Evolutionary conservation across 495 filamentous ascomycete genomes (phyloP), one percentile per base, ranked within the genome.

Genomic region (Podospora pseudoanserina): DNA sequence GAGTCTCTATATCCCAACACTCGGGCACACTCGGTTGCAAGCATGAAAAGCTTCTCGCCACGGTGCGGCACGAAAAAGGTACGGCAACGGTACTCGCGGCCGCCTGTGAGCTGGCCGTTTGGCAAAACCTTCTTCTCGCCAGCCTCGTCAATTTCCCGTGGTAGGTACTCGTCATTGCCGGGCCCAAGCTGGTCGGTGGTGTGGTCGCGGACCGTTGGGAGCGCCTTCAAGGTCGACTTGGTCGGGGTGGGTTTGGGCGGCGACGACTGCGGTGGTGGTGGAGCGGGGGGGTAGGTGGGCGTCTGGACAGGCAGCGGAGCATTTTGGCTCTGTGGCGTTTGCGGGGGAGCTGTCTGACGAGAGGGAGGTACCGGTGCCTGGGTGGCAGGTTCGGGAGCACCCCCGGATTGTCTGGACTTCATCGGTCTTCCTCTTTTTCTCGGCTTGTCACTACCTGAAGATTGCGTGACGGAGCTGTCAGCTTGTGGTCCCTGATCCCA

Each of bases 1-100:
- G 96, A 99, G 77, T 99, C 95, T 66, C 95, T 88, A 76, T 99
- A 99, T 28, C 92, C 92, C 28, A 99, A 82, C 5, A 97, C 94
- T 63, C 95, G 86, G 11, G 96, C 95, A 77, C 96, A 99, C 81
- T 99, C 95, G 49, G 95, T 99, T 58, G 95, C 95, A 56, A 98
- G 86, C 95, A 99, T 99, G 78, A 98, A 99, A 11, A 97, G 84
- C 79, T 99, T 99, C 60, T 92, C 89, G 2, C 91, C 92, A 65
- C 96, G 86, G 70, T 93, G 87, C 15, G 94, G 94, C 13, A 99
- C 95, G 66, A 89, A 87, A 75, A 99, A 99, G 0, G 94, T 97
- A 66, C 94, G 85, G 77, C 94, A 97, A 73, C 91, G 88, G 76
- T 97, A 99, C 73, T 97, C 91, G 69, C 96, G 89, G 23, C 86